Percentiles rank a stretch among this genome's conserved stretches.
Conservation (phyloP, 441 rosid genomes). For the Populus trichocarpa region DNA sequence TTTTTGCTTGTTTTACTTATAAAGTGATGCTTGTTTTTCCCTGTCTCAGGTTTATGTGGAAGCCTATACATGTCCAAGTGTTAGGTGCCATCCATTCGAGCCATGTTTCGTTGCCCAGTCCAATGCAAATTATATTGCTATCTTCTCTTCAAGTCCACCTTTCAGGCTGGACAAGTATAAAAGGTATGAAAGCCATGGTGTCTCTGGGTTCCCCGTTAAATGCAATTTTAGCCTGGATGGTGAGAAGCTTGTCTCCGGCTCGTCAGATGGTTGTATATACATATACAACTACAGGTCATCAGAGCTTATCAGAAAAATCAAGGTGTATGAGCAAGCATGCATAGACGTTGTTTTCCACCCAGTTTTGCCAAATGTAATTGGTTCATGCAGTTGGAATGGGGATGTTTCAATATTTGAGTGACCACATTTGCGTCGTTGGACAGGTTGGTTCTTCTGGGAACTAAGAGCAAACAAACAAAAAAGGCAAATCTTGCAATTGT, state of each 20-base stretch:
- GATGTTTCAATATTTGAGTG: conserved; percentile 52
- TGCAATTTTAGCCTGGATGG: conserved; percentile 73
- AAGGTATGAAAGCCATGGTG: conserved; percentile 70
- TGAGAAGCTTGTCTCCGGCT: conserved; percentile 59
- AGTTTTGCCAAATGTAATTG: conserved; percentile 50
- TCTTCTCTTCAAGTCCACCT: conserved; percentile 69
- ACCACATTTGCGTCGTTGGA: background rate
- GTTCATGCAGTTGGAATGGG: conserved; percentile 76
- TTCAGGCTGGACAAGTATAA: conserved; percentile 76
- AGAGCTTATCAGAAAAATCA: conserved; percentile 45
- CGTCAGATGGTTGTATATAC: conserved; percentile 69
- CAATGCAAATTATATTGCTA: conserved; percentile 75
- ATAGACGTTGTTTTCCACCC: conserved; percentile 71
- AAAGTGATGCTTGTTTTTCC: background rate
- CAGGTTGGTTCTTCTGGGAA: background rate
- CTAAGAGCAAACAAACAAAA: background rate
- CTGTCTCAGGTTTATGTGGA: conserved; percentile 66
- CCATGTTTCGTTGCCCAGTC: conserved; percentile 73
- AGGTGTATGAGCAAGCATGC: conserved; percentile 67
- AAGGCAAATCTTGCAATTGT: background rate
- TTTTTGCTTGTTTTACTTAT: background rate
- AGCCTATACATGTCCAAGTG: conserved; percentile 78
- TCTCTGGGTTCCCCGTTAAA: conserved; percentile 73
- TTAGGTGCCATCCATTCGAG: conserved; percentile 61
- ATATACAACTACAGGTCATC: conserved; percentile 49